Evolutionary conservation across 2,329 filamentous ascomycete genomes (phyloP), one percentile per base, ranked within the genome.

Genomic region (Alternaria atra): DNA sequence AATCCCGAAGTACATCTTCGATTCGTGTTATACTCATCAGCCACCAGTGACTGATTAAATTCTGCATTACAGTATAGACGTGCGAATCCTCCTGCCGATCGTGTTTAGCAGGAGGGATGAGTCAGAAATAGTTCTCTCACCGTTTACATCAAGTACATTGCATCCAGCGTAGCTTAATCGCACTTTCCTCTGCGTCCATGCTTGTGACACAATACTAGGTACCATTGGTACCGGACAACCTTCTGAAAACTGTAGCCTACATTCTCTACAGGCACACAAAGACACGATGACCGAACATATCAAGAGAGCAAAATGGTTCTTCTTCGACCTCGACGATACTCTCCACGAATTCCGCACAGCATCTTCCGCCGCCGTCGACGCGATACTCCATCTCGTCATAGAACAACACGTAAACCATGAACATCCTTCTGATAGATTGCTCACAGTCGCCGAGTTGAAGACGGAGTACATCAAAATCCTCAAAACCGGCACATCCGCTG

Each of bases 251-350:
- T 12, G 6, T 12, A 25, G 6, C 12, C 20, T 25, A 25, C 20
- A 42, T 6, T 5, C 39, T 7, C 13, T n/a, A 9, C 20, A 23
- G 34, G 13, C 46, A 4, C 4, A n/a, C 32, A 37, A 25, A 12
- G 13, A 4, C 32, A 7, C 23, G 8, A 50, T 35, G 12, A 27
- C 1, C 37, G 34, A 56, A 42, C 12, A n/a, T 13, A 8, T 51
- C 9, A 40, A 43, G 15, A 9, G n/a, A 13, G 48, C 60, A 13
- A 59, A 34, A 27, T 84, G 82, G 80, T 76, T 82, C 37, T 81
- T 79, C 1, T 84, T 85, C 53, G 83, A 84, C 40, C 77, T 85
- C 6, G 82, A 84, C 56, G 82, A 84, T 63, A 84, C 82, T 0
- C 70, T 85, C 1, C 83, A 84, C 58, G 77, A 82, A 46, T 84